Conservation (phyloP, 331 rosid genomes). For the Quercus tomentella region DNA sequence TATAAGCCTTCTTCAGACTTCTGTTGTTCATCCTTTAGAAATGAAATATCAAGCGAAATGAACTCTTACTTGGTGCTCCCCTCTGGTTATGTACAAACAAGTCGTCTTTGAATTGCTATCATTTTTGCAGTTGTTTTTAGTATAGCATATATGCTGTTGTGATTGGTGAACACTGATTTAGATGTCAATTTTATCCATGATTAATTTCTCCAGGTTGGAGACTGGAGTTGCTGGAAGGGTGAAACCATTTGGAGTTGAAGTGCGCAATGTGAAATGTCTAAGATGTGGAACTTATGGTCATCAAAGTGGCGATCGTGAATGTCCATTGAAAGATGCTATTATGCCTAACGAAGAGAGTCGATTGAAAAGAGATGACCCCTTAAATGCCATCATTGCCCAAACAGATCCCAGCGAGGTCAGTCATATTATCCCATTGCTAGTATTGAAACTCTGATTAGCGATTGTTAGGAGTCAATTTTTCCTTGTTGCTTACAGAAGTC, state of each 20-base stretch:
- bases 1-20: neutral
- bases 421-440: neutral
- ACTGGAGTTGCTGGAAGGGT: constrained; percentile 80
- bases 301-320: constrained; percentile 98
- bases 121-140: neutral
- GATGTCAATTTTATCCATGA: constrained; percentile 22
- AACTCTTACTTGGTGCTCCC: constrained; percentile 1
- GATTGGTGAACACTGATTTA: constrained; percentile 8
- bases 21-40: neutral
- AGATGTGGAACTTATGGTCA: constrained; percentile 91
- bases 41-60: constrained; percentile 2
- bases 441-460: neutral
- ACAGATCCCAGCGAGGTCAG: constrained; percentile 76
- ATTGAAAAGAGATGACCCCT: constrained; percentile 90
- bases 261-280: constrained; percentile 90
- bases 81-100: neutral
- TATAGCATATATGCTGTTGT: neutral
- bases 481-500: neutral
- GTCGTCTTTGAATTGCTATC: constrained; percentile 1
- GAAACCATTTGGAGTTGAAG: constrained; percentile 93
- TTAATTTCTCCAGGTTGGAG: constrained; percentile 54
- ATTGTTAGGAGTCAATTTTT: neutral
- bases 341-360: constrained; percentile 92
- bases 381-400: constrained; percentile 86
- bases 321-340: constrained; percentile 87